Percentiles rank a stretch among this genome's conserved stretches.
These are phyloP conservation scores for Epichloe amarillans DNA, from an alignment of 2,329 filamentous ascomycete genomes.

Conservation along the genomic window DNA sequence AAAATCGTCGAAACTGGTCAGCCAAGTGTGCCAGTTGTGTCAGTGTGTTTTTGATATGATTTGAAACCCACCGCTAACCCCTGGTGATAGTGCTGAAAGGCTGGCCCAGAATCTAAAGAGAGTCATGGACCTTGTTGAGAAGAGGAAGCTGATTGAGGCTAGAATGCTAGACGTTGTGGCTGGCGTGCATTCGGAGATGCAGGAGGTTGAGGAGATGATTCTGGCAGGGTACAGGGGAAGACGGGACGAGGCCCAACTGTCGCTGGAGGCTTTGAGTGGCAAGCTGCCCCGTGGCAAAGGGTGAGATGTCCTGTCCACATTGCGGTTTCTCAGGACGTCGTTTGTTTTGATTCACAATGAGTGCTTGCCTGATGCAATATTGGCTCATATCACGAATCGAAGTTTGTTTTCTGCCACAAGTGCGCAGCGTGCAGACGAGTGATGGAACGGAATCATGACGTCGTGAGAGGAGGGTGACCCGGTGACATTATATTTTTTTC, in stretches of 20 bases:
- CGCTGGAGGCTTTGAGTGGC: conserved; percentile 2
- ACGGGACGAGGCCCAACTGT: conserved; percentile 11
- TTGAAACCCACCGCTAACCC: neutral
- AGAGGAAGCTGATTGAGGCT: conserved; percentile 14
- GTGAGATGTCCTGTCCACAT: neutral
- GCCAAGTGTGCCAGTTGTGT: neutral
- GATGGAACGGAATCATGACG: neutral
- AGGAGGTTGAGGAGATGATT: conserved; percentile 18
- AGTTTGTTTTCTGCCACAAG: neutral
- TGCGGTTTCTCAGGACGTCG: too few relatives aligned
- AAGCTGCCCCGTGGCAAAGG: neutral
- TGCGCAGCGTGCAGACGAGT: neutral
- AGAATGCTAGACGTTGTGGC: conserved; percentile 14
- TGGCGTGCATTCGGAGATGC: conserved; percentile 9
- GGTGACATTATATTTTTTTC: neutral
- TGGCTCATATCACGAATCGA: too few relatives aligned
- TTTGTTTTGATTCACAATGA: neutral
- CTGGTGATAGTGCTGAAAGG: conserved; percentile 7
- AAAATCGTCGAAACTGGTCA: conserved; percentile 14
- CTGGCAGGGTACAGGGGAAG: conserved; percentile 16
- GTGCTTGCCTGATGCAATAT: too few relatives aligned
- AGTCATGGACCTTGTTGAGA: conserved; percentile 12
- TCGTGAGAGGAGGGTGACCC: conserved; percentile 2
- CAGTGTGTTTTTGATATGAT: neutral
- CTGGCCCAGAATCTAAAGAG: conserved; percentile 8